A percentile compares a stretch with the other conserved stretches of the same genome.
Conservation (phyloP, 441 rosid genomes). For the Corymbia calophylla region DNA sequence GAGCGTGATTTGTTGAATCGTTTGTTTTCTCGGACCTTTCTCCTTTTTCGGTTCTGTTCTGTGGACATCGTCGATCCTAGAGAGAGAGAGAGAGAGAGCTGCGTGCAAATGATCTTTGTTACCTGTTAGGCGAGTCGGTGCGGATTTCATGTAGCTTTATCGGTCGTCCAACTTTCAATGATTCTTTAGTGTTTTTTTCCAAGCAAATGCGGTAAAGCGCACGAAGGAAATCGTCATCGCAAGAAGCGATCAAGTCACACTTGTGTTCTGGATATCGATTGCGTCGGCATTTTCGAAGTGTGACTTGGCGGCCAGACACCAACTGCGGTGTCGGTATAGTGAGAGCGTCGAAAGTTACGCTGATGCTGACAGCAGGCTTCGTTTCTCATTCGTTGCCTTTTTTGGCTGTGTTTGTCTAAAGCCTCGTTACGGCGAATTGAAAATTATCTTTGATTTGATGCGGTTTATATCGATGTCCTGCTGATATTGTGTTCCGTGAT, state of each 20-base stretch:
- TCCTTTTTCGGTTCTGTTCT: not conserved
- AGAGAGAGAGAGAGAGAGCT: not conserved
- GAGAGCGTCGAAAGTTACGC: not conserved
- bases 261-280: not conserved
- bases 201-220: not conserved
- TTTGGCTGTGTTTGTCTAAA: not conserved
- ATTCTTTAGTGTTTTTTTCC: not conserved
- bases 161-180: not conserved
- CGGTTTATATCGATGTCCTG: not conserved
- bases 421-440: not conserved
- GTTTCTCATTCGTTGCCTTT: not conserved
- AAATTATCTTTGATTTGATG: not conserved
- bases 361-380: not conserved
- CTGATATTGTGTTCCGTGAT: not conserved
- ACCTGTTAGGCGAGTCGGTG: not conserved
- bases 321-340: not conserved
- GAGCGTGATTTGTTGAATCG: not conserved
- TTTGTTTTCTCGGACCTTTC: not conserved
- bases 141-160: not conserved
- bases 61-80: not conserved
- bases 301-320: rapidly evolving
- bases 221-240: not conserved
- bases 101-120: not conserved
- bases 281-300: not conserved
- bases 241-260: not conserved